Evolutionary conservation across 2,329 filamentous ascomycete genomes (phyloP).

Genomic region (Penicillium sp.): DNA sequence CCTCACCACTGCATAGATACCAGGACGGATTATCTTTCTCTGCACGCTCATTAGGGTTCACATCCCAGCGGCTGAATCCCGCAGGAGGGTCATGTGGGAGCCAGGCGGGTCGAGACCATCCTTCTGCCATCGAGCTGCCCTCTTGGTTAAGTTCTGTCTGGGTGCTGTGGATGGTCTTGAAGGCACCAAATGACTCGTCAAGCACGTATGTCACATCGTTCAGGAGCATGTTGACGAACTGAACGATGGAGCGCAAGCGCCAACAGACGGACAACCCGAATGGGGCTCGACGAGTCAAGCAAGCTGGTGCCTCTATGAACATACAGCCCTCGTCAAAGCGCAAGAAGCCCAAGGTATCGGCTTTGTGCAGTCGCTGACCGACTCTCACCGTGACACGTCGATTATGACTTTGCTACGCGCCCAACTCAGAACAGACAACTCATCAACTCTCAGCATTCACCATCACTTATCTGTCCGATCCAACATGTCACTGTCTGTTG

Average conservation of each 20-base stretch:
- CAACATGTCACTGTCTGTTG: no score
- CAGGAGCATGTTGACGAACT: conserved; percentile 91
- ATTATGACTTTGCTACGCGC: not conserved
- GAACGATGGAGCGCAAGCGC: conserved; percentile 79
- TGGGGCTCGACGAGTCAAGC: conserved; percentile 23
- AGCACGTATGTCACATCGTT: conserved; percentile 97
- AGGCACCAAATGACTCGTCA: conserved; percentile 88
- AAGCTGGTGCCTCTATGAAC: conserved; percentile 26
- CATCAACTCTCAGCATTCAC: not conserved
- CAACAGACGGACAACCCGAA: conserved; percentile 51
- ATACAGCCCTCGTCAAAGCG: conserved; percentile 27
- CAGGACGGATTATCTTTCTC: conserved; percentile 22
- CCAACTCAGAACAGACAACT: not conserved
- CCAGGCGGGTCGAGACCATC: conserved; percentile 36
- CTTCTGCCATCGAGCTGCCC: conserved; percentile 48
- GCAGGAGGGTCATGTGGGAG: conserved; percentile 32
- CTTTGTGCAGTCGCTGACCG: not conserved
- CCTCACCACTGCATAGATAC: conserved; percentile 21
- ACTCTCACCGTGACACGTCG: not conserved
- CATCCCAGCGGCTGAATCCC: conserved; percentile 39
- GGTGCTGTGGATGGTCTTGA: conserved; percentile 83
- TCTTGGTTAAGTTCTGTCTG: conserved; percentile 69
- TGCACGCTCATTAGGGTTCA: conserved; percentile 17
- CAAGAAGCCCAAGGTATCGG: conserved; percentile 12
- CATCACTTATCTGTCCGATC: not conserved